Conservation (phyloP, 108 stramenopile species). For the Hondaea fermentalgiana region DNA sequence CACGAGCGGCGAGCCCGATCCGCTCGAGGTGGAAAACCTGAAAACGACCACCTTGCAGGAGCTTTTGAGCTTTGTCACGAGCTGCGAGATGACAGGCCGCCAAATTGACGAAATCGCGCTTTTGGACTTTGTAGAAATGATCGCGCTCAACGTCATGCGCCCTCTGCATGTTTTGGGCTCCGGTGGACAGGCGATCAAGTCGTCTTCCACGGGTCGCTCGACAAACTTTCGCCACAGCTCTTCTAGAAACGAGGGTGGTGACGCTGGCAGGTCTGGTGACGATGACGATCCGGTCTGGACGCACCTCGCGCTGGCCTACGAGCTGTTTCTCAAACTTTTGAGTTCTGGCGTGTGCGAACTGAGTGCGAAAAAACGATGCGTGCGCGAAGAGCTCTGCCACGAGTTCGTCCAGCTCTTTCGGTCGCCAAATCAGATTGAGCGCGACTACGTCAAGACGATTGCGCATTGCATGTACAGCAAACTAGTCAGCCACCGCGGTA, state of each 20-base stretch:
- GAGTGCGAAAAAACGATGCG: background rate
- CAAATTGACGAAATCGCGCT: background rate
- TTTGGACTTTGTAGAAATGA: background rate
- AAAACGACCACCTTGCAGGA: background rate
- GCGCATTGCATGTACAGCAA: slow-evolving; percentile 31
- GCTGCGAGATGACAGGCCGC: background rate
- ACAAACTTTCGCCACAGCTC: no score
- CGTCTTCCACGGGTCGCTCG: background rate
- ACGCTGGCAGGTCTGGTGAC: no score
- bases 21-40: background rate
- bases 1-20: background rate
- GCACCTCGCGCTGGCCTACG: slow-evolving; percentile 32
- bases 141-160: background rate
- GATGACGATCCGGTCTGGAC: slow-evolving; percentile 17
- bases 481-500: slow-evolving; percentile 18
- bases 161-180: background rate
- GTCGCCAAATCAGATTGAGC: slow-evolving; percentile 23
- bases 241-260: no score
- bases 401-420: slow-evolving; percentile 24
- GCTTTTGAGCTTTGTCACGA: background rate
- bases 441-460: slow-evolving; percentile 37
- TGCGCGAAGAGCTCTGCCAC: background rate
- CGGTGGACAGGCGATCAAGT: background rate
- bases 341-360: background rate
- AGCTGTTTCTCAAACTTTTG: slow-evolving; percentile 32